phyloP scores from a whole-genome alignment of 371 early-diverging fungal genomes.

The Rhizomucor miehei region DNA sequence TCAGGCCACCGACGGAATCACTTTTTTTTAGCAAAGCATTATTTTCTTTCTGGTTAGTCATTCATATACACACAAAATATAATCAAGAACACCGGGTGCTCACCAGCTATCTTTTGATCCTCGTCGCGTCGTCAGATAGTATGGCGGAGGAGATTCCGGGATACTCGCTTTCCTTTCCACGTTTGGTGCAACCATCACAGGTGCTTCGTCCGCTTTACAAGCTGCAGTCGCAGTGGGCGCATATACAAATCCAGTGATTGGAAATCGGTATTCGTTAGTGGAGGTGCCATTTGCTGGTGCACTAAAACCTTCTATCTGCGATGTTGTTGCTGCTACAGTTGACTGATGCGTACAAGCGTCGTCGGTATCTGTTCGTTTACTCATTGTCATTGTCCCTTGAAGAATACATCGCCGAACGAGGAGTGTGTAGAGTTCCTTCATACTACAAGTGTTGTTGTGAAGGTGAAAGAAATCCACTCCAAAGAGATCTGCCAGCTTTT shows the following conservation, averaged over 20 bases:
- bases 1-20: constrained; percentile 37
- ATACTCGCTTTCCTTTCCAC: too few species aligned
- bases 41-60: background rate
- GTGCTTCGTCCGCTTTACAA: too few species aligned
- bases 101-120: constrained; percentile 48
- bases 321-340: constrained; percentile 1
- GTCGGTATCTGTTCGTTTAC: background rate
- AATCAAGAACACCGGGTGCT: constrained; percentile 7
- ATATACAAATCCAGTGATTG: constrained; percentile 26
- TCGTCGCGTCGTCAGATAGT: constrained; percentile 9
- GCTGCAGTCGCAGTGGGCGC: constrained; percentile 18
- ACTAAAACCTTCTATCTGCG: background rate
- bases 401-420: constrained; percentile 10
- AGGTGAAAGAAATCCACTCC: constrained; percentile 10
- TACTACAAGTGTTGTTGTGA: constrained; percentile 7
- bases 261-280: constrained; percentile 5
- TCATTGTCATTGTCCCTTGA: background rate
- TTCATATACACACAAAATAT: background rate
- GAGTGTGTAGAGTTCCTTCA: constrained; percentile 25
- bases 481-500: constrained; percentile 23
- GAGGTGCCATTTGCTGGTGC: too few species aligned
- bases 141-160: background rate
- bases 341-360: too few species aligned
- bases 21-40: constrained; percentile 9
- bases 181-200: too few species aligned